Percentiles rank a stretch among this genome's conserved stretches.
These are phyloP conservation scores for Clarkia xantiana DNA, from an alignment of 345 rosid species.

Conservation along the genomic window DNA sequence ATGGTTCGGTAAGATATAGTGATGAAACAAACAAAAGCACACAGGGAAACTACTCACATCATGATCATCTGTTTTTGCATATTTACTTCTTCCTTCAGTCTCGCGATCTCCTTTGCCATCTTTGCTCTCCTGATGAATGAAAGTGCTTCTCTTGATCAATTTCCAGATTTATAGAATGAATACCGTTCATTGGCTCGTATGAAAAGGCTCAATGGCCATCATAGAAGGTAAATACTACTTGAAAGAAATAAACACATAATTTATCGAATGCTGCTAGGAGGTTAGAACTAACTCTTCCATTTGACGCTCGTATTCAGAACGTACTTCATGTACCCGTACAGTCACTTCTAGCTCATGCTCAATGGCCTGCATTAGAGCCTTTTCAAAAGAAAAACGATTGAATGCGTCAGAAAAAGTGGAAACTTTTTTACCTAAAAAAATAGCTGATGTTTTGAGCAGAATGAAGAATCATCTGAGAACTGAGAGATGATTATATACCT, in stretches of 20 bases:
- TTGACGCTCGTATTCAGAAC: slow-evolving; percentile 79
- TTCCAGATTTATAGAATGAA: no score
- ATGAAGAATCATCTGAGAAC: no score
- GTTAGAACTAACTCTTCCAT: slow-evolving; percentile 69
- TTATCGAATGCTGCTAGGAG: neutral
- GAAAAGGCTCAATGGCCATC: no score
- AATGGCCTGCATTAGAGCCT: slow-evolving; percentile 80
- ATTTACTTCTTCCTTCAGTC: slow-evolving; percentile 63
- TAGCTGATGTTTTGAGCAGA: no score
- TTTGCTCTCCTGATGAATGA: slow-evolving; percentile 58
- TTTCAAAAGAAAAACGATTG: slow-evolving; percentile 4
- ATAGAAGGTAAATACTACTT: no score
- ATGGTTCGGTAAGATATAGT: neutral
- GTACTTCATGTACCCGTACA: slow-evolving; percentile 85
- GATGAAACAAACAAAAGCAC: neutral
- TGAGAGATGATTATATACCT: slow-evolving; percentile 45
- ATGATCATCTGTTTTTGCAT: slow-evolving; percentile 40
- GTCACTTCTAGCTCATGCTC: slow-evolving; percentile 97
- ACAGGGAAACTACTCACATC: slow-evolving; percentile 26
- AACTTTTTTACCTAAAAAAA: no score
- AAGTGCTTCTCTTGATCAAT: slow-evolving; percentile 1
- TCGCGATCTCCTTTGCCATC: slow-evolving; percentile 80
- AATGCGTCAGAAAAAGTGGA: neutral
- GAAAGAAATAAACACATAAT: neutral
- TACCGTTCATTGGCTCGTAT: no score